Percentiles rank a stretch among this genome's conserved stretches.
These are phyloP conservation scores for Ottelia alismoides DNA, from an alignment of 106 monocot genomes.

Conservation along the genomic window DNA sequence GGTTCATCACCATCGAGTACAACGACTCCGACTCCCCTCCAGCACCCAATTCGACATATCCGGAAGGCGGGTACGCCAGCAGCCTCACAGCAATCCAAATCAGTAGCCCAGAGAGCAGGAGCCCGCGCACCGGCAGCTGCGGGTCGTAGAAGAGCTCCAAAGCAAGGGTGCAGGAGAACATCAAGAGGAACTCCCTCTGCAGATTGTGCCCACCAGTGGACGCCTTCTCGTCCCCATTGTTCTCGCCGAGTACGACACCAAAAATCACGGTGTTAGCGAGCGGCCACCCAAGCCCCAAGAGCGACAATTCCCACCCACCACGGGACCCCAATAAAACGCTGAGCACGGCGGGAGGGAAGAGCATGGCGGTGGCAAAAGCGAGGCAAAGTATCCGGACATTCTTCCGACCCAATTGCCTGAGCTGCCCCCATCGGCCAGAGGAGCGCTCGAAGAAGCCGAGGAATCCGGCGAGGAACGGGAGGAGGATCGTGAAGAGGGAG, in stretches of 20 bases:
- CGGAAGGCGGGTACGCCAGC: conserved; percentile 32
- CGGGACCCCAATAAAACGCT: conserved; percentile 18
- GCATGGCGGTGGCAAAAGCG: conserved; percentile 36
- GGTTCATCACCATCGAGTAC: conserved; percentile 40
- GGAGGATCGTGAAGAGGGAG: conserved; percentile 39
- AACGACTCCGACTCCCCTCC: conserved; percentile 27
- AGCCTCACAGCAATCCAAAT: conserved; percentile 63
- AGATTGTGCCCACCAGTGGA: conserved; percentile 20
- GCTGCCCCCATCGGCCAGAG: conserved; percentile 17
- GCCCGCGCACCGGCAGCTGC: conserved; percentile 58
- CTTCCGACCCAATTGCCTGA: conserved; percentile 45
- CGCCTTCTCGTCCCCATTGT: conserved; percentile 29
- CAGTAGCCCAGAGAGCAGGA: conserved; percentile 55
- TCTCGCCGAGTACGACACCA: conserved; percentile 58
- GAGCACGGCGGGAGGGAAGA: conserved; percentile 45
- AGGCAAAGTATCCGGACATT: conserved; percentile 33
- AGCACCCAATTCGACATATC: conserved; percentile 48
- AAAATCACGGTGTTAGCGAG: conserved; percentile 63
- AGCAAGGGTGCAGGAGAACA: conserved; percentile 56
- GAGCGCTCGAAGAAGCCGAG: conserved; percentile 44
- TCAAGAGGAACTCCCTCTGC: conserved; percentile 42
- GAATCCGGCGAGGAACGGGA: conserved; percentile 64
- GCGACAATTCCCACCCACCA: conserved; percentile 5
- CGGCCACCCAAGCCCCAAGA: conserved; percentile 48
- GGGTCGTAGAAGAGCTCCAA: conserved; percentile 77